Percentiles rank a stretch among this genome's conserved stretches.
These are phyloP conservation scores for Marsdenia floribunda DNA, from an alignment of 257 asterid species.

Conservation along the genomic window DNA sequence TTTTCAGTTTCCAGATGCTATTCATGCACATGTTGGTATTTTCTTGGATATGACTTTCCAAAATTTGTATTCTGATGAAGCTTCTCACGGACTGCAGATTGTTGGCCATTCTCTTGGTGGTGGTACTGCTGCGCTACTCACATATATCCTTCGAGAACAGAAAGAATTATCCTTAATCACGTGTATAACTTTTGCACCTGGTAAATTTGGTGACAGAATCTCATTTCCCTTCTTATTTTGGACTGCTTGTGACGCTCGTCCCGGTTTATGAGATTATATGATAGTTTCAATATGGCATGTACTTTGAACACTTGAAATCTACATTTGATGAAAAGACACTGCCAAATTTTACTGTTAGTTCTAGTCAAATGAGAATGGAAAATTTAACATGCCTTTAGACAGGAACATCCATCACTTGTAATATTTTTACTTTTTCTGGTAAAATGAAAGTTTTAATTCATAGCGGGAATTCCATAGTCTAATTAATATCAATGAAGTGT, in stretches of 20 bases:
- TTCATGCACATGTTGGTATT: not conserved
- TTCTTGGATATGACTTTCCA: conserved; percentile 6
- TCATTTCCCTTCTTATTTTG: not conserved
- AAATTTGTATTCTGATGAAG: not conserved
- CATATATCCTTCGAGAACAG: conserved; percentile 80
- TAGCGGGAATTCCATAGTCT: not conserved
- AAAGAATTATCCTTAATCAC: conserved; percentile 61
- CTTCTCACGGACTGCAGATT: conserved; percentile 39
- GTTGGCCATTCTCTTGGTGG: conserved; percentile 95
- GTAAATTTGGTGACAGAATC: conserved; percentile 23
- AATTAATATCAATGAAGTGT: not conserved
- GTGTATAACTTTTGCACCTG: conserved; percentile 81
- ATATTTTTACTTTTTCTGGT: not conserved
- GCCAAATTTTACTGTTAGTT: not conserved
- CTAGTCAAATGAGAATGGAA: not conserved
- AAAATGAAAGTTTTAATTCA: not conserved
- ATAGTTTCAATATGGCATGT: not conserved
- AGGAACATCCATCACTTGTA: too few relatives aligned
- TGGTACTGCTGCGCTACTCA: conserved; percentile 83
- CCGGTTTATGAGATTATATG: not conserved
- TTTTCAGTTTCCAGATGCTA: not conserved
- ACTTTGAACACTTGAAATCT: not conserved
- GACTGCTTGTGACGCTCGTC: not conserved
- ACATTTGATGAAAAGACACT: not conserved
- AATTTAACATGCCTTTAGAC: too few relatives aligned